A percentile compares a stretch with the other conserved stretches of the same genome.
Conservation (phyloP, 1,284 basidiomycete genomes). For the Melanopsichium pennsylvanicum region DNA sequence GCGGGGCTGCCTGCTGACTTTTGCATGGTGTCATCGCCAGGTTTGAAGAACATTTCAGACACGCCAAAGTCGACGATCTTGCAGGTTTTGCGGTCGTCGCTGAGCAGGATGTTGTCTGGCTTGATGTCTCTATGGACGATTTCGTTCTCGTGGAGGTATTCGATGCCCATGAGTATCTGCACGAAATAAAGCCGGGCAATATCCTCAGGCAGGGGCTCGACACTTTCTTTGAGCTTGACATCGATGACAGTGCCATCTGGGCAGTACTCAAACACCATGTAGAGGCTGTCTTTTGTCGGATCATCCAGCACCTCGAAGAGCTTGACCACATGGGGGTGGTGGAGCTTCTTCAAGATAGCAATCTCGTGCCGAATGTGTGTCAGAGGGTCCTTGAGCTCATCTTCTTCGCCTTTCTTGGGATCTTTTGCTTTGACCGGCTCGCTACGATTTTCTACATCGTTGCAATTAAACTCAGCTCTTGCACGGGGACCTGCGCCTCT, state of each 20-base stretch:
- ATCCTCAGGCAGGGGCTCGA: constrained; percentile 60
- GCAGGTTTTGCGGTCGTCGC: constrained; percentile 68
- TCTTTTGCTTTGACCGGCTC: constrained; percentile 3
- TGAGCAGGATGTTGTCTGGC: constrained; percentile 71
- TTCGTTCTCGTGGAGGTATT: constrained; percentile 71
- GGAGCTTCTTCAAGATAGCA: constrained; percentile 60
- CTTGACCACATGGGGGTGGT: constrained; percentile 68
- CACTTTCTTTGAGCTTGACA: constrained; percentile 62
- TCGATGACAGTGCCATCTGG: constrained; percentile 70
- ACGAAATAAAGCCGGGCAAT: constrained; percentile 69
- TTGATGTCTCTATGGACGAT: constrained; percentile 71
- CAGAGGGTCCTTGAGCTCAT: constrained; percentile 55
- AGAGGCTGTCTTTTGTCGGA: constrained; percentile 69
- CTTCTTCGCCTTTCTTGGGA: constrained; percentile 1
- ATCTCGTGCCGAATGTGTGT: constrained; percentile 60
- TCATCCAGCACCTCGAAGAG: constrained; percentile 72
- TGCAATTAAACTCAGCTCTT: not conserved
- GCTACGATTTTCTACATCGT: constrained; percentile 6
- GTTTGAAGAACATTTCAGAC: constrained; percentile 69
- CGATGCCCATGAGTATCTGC: constrained; percentile 70
- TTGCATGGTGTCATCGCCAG: constrained; percentile 68
- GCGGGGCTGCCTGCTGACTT: constrained; percentile 70
- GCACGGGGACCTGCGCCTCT: constrained; percentile 1
- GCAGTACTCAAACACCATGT: constrained; percentile 67
- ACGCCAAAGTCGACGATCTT: constrained; percentile 73